phyloP scores from a whole-genome alignment of 805 yeast species.

The Zygosaccharomyces bailii region DNA sequence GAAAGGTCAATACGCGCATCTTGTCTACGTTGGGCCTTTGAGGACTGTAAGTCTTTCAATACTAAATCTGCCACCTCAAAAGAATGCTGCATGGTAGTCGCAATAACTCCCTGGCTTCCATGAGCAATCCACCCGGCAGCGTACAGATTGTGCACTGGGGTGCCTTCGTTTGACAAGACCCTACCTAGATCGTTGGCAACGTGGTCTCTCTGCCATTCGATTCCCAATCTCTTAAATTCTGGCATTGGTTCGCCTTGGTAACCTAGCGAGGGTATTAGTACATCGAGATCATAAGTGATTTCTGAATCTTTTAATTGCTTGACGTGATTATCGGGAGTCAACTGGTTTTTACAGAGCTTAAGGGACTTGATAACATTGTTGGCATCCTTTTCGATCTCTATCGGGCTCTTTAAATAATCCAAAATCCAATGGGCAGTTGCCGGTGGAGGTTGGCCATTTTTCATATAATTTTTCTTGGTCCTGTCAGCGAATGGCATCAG shows the following conservation, averaged over 20 bases:
- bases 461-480: conserved; percentile 29
- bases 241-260: conserved; percentile 64
- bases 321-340: conserved; percentile 26
- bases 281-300: conserved; percentile 46
- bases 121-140: conserved; percentile 88
- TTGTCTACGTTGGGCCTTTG: conserved; percentile 1
- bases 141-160: conserved; percentile 51
- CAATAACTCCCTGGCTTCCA: conserved; percentile 88
- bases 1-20: conserved; percentile 10
- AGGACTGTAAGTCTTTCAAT: conserved; percentile 48
- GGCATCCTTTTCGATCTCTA: conserved; percentile 40
- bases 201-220: conserved; percentile 52
- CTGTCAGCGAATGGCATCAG: conserved; percentile 35
- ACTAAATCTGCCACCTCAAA: conserved; percentile 68
- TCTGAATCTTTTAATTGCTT: conserved; percentile 25
- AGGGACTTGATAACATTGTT: conserved; percentile 38
- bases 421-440: conserved; percentile 54
- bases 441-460: conserved; percentile 18
- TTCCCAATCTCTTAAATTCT: conserved; percentile 51
- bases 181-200: conserved; percentile 47
- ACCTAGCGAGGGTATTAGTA: conserved; percentile 80
- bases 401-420: conserved; percentile 67
- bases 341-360: conserved; percentile 19
- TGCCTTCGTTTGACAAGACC: conserved; percentile 31
- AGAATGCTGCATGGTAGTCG: conserved; percentile 83